These are phyloP conservation scores for Albizia julibrissin DNA, from an alignment of 306 rosid species.

Conservation along the genomic window DNA sequence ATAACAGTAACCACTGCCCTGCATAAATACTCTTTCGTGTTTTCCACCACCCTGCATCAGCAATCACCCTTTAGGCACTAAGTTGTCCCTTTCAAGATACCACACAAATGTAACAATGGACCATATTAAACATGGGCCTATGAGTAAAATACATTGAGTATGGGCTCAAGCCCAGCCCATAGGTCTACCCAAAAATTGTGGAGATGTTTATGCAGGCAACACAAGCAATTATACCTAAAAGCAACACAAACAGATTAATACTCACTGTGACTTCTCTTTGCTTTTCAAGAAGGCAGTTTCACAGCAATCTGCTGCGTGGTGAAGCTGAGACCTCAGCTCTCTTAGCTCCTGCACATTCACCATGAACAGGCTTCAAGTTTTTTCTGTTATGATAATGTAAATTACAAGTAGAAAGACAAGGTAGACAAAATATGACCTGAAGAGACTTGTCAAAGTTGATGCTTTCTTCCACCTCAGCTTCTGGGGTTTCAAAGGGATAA, in stretches of 20 bases:
- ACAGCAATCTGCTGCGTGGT: conserved; percentile 84
- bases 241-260: too few species aligned
- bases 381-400: neutral
- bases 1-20: conserved; percentile 74
- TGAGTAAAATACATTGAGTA: neutral
- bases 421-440: conserved; percentile 44
- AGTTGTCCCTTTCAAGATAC: neutral
- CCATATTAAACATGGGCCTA: neutral
- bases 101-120: neutral
- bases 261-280: conserved; percentile 71
- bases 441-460: conserved; percentile 62
- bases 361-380: neutral
- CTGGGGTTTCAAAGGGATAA: conserved; percentile 43
- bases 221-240: too few species aligned
- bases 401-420: neutral
- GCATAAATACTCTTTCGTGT: conserved; percentile 78
- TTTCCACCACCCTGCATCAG: conserved; percentile 68
- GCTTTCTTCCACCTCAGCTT: conserved; percentile 42
- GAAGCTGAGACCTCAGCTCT: conserved; percentile 79
- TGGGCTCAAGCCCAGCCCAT: neutral
- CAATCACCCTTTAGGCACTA: neutral
- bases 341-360: conserved; percentile 60
- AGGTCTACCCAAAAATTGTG: neutral
- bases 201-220: too few species aligned
- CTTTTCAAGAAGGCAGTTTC: conserved; percentile 73